Percentiles rank a stretch among this genome's conserved stretches.
Evolutionary conservation across 2,329 filamentous ascomycete genomes (phyloP).

Genomic region (Cadophora sp.): DNA sequence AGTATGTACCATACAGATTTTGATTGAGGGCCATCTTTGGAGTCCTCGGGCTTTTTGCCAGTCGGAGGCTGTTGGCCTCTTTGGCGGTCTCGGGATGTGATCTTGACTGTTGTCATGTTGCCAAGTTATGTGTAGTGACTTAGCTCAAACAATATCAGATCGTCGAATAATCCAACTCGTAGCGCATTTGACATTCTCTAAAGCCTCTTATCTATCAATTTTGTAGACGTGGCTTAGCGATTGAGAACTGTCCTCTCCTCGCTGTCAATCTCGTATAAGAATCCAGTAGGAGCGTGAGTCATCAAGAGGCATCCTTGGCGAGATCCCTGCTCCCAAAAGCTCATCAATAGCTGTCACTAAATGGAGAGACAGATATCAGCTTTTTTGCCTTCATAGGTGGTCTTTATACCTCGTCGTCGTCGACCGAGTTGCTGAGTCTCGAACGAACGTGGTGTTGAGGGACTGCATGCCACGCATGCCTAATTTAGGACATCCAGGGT

Average conservation of each 20-base stretch:
- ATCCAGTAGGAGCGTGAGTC: conserved; percentile 4
- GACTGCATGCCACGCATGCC: too few relatives aligned
- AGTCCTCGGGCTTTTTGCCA: not conserved
- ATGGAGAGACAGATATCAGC: not conserved
- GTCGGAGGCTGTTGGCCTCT: not conserved
- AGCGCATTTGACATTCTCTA: not conserved
- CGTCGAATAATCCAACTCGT: not conserved
- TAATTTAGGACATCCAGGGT: too few relatives aligned
- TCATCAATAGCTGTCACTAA: not conserved
- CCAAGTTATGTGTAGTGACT: not conserved
- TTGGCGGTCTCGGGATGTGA: not conserved
- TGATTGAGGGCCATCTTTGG: not conserved
- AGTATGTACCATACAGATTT: not conserved
- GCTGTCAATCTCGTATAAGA: not conserved
- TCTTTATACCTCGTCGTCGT: not conserved
- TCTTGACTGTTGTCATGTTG: not conserved
- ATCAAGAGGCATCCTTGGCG: not conserved
- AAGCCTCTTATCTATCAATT: not conserved
- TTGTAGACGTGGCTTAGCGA: not conserved
- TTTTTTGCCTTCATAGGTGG: not conserved
- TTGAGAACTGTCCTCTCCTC: conserved; percentile 8
- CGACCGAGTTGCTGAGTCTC: not conserved
- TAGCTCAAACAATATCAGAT: not conserved
- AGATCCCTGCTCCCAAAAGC: not conserved
- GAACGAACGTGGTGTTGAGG: too few relatives aligned